Conservation (phyloP, 2,329 filamentous ascomycete species). For the Colletotrichum musae region DNA sequence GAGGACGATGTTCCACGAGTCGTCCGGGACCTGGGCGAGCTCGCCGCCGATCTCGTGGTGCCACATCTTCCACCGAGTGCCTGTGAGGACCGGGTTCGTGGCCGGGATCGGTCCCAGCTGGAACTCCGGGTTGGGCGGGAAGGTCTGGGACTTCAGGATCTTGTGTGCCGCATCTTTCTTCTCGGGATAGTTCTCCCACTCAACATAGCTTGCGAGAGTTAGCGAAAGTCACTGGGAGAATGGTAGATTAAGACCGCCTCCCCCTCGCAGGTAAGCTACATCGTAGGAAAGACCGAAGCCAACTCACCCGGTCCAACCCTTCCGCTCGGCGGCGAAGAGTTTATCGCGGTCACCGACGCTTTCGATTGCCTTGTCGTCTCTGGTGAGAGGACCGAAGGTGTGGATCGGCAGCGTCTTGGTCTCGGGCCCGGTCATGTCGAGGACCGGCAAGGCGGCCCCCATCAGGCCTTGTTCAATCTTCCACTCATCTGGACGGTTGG, state of each 20-base stretch:
- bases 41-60: slow-evolving; percentile 63
- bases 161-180: slow-evolving; percentile 73
- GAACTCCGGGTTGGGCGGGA: slow-evolving; percentile 64
- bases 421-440: slow-evolving; percentile 60
- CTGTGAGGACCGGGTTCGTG: slow-evolving; percentile 71
- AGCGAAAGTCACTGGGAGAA: background rate
- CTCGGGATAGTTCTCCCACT: slow-evolving; percentile 79
- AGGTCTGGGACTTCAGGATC: slow-evolving; percentile 53
- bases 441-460: slow-evolving; percentile 60
- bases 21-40: slow-evolving; percentile 65
- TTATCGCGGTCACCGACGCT: slow-evolving; percentile 53
- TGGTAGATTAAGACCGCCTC: background rate
- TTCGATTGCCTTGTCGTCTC: slow-evolving; percentile 58
- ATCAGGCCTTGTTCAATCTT: slow-evolving; percentile 66
- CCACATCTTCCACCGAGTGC: slow-evolving; percentile 71
- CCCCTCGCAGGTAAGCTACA: no score
- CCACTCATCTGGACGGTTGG: slow-evolving; percentile 59
- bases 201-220: slow-evolving; percentile 65
- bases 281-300: background rate
- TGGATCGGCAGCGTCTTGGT: slow-evolving; percentile 49
- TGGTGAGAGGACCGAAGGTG: slow-evolving; percentile 50
- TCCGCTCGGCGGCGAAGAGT: slow-evolving; percentile 47
- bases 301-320: slow-evolving; percentile 53
- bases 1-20: slow-evolving; percentile 69
- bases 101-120: slow-evolving; percentile 68